Conservation (phyloP, 352 stramenopile genomes). For the Globisporangium takayamanum region DNA sequence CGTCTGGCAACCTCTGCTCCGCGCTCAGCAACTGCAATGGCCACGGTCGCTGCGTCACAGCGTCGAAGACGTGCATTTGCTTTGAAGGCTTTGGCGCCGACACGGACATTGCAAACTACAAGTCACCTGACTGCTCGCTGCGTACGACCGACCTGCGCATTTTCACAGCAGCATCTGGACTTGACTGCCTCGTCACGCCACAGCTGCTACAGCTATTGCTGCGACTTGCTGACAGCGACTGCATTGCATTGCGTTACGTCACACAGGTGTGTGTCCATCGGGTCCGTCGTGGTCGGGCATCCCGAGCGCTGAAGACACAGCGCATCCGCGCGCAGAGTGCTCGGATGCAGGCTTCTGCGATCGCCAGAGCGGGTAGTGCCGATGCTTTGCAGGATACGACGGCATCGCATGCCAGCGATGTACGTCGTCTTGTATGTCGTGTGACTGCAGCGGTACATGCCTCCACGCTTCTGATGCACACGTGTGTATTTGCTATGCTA, state of each 20-base stretch:
- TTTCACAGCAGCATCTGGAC: too few species aligned
- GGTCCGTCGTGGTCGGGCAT: conserved; percentile 60
- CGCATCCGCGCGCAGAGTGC: conserved; percentile 45
- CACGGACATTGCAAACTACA: conserved; percentile 75
- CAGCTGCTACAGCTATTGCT: too few species aligned
- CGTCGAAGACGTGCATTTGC: conserved; percentile 84
- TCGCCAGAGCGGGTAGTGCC: conserved; percentile 44
- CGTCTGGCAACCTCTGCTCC: conserved; percentile 66
- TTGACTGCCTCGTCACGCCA: too few species aligned
- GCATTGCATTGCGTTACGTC: too few species aligned
- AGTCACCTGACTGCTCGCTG: conserved; percentile 77
- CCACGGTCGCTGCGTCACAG: conserved; percentile 80
- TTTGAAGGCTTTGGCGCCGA: conserved; percentile 82
- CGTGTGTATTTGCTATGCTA: conserved; percentile 3
- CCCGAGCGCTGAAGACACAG: conserved; percentile 29
- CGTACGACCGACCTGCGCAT: conserved; percentile 25
- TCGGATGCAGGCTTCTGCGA: conserved; percentile 64
- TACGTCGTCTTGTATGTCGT: conserved; percentile 11
- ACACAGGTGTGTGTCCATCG: conserved; percentile 54
- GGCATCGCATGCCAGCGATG: conserved; percentile 65
- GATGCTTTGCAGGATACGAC: conserved; percentile 62
- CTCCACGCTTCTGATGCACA: too few species aligned
- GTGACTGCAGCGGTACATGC: too few species aligned
- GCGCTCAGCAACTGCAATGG: conserved; percentile 84
- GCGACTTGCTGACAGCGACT: too few species aligned